These are phyloP conservation scores for Schrenkiella parvula DNA, from an alignment of 345 rosid genomes.

Conservation along the genomic window DNA sequence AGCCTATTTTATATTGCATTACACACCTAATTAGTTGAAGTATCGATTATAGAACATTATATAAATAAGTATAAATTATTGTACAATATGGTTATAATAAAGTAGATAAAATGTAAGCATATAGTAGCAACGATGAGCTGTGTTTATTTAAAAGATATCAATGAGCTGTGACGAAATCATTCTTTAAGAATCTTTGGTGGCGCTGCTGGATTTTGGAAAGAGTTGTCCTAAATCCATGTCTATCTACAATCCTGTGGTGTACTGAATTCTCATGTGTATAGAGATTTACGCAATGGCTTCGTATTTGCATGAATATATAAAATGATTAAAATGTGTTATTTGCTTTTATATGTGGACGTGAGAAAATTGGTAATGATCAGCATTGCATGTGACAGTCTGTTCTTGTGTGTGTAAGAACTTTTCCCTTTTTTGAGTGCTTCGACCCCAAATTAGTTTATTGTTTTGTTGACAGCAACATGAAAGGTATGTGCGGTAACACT, in stretches of 20 bases:
- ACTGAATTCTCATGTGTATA: background rate
- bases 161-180: constrained; percentile 19
- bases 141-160: background rate
- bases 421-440: background rate
- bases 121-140: constrained; percentile 20
- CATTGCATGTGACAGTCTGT: constrained; percentile 20
- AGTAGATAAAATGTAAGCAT: background rate
- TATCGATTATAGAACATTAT: background rate
- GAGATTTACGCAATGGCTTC: background rate
- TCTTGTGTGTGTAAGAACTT: background rate
- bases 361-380: constrained; percentile 10
- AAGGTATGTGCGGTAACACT: no score
- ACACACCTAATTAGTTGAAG: no score
- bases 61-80: background rate
- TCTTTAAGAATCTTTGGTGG: constrained; percentile 9
- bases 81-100: background rate
- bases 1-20: no score
- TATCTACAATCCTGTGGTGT: background rate
- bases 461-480: no score
- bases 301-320: background rate
- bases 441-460: constrained; percentile 12
- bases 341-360: constrained; percentile 5
- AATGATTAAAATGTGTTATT: constrained; percentile 2
- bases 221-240: background rate
- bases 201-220: constrained; percentile 18